Evolutionary conservation across 371 early-diverging fungal species (phyloP).

Genomic region (Mucor lusitanicus): DNA sequence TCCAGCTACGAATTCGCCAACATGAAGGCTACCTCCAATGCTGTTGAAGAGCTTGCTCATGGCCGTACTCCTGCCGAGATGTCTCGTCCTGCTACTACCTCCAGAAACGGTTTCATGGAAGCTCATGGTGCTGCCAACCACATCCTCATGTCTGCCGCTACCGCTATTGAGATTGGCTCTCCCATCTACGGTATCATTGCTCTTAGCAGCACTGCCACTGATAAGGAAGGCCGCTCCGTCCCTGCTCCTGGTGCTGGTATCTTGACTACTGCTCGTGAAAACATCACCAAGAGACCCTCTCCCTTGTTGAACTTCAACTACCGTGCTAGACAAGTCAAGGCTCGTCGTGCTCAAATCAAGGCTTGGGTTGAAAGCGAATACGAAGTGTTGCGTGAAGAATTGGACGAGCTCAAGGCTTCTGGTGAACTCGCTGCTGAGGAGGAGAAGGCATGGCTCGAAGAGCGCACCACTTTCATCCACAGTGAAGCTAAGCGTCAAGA

Average conservation of each 20-base stretch:
- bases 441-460: slow-evolving; percentile 64
- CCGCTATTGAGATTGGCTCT: slow-evolving; percentile 94
- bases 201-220: slow-evolving; percentile 91
- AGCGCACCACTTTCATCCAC: slow-evolving; percentile 83
- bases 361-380: slow-evolving; percentile 87
- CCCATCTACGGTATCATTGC: slow-evolving; percentile 95
- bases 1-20: slow-evolving; percentile 95
- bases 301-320: slow-evolving; percentile 90
- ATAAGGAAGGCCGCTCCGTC: slow-evolving; percentile 95
- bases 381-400: slow-evolving; percentile 71
- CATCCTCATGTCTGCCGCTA: slow-evolving; percentile 87
- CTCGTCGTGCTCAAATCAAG: slow-evolving; percentile 83
- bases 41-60: slow-evolving; percentile 81
- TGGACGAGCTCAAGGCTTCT: slow-evolving; percentile 67
- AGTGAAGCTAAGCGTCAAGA: slow-evolving; percentile 86
- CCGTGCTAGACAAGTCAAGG: slow-evolving; percentile 83
- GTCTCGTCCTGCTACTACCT: slow-evolving; percentile 91
- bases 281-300: slow-evolving; percentile 59
- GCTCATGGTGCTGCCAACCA: slow-evolving; percentile 92
- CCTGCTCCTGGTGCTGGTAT: slow-evolving; percentile 97
- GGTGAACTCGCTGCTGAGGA: slow-evolving; percentile 68
- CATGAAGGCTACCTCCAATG: slow-evolving; percentile 95
- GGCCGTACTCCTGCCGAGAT: slow-evolving; percentile 91
- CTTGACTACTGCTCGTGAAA: slow-evolving; percentile 92
- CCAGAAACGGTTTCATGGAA: slow-evolving; percentile 96